Conservation (phyloP, 1,139 yeast genomes). For the Hansenula sp. region DNA sequence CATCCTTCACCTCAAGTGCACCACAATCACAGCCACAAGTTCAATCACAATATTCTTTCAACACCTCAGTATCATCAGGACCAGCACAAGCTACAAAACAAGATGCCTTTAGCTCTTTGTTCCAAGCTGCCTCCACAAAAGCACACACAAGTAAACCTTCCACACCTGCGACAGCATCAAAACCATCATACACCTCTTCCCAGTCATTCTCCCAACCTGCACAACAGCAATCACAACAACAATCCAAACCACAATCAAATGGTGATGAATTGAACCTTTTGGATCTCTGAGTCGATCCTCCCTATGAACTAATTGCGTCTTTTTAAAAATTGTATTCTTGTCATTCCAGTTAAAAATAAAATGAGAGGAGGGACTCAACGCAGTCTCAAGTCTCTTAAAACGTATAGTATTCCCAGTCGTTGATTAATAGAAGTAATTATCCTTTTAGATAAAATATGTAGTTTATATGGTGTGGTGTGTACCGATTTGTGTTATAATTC, state of each 20-base stretch:
- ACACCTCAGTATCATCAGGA: conserved; percentile 26
- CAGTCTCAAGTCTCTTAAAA: no score
- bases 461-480: not conserved
- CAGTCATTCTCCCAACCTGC: conserved; percentile 14
- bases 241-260: conserved; percentile 11
- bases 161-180: conserved; percentile 8
- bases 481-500: not conserved
- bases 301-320: no score
- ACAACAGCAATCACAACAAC: conserved; percentile 9
- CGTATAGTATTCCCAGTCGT: not conserved
- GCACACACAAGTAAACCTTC: conserved; percentile 13
- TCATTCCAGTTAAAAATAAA: not conserved
- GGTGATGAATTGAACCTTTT: conserved; percentile 39
- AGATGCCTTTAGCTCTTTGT: conserved; percentile 82
- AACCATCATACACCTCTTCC: conserved; percentile 8
- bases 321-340: not conserved
- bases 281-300: conserved; percentile 28
- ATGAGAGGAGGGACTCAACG: no score
- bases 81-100: conserved; percentile 35
- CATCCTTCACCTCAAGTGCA: conserved; percentile 14
- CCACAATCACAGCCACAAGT: conserved; percentile 13
- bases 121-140: conserved; percentile 63
- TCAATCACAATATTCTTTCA: conserved; percentile 7
- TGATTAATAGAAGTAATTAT: no score
- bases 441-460: not conserved